Evolutionary conservation across 176 grass and related monocot genomes (phyloP), one percentile per base, ranked within the genome.

Genomic region (Oryza punctata): DNA sequence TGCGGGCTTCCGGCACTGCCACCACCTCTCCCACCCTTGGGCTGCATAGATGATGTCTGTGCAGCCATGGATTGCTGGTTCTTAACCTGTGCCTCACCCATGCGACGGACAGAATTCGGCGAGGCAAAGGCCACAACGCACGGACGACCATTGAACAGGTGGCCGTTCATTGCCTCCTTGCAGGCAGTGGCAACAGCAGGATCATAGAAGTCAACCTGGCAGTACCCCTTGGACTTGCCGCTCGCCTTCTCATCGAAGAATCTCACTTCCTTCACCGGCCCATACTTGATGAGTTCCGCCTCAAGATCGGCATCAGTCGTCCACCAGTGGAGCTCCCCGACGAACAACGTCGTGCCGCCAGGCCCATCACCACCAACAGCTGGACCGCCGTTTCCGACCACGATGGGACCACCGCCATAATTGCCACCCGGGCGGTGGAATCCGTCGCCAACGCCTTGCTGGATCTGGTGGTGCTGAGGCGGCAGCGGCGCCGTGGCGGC

Each of bases 301-400:
- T 94, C 89, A 14, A 97, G 87, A 82, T 97, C 91, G 3, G 90
- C 94, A 70, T 97, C 94, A 7, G 94, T 94, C 35, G 94, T 97
- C 94, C 94, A 97, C 94, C 94, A 97, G 80, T 97, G 91, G 24
- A 97, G 94, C 37, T 97, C 94, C 1, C 91, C 94, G 16, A 94
- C 91, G 72, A 97, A 97, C 49, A 97, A 67, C 21, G 80, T 90
- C 15, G 85, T 92, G 16, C 91, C 91, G 28, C 87, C 87, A 14
- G 78, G 87, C 1, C 78, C 89, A 26, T 82, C 88, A 10, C 83
- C 85, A 21, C 82, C 86, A 12, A 80, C 91, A 15, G 79, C 78
- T 2, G 69, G 12, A 1, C 70, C 87, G 6, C 80, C 84, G 41
- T 89, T 81, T 2, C 83, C 87, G 27, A 87, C 66, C 44, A 87